These are phyloP conservation scores for Diaporthe sp. DNA, from an alignment of 2,329 filamentous ascomycete species.

Conservation along the genomic window DNA sequence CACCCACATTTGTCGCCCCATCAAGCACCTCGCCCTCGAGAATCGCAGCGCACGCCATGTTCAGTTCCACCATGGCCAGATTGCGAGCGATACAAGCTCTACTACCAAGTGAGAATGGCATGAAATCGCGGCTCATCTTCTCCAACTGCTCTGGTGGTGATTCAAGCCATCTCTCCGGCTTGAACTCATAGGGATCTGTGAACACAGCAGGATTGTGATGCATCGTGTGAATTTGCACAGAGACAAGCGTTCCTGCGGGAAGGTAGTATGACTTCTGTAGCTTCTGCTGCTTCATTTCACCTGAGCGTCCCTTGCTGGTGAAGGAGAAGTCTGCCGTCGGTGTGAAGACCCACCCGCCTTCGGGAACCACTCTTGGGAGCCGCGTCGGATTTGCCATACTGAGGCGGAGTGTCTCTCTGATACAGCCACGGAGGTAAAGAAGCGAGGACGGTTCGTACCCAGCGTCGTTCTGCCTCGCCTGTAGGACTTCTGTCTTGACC, in stretches of 20 bases:
- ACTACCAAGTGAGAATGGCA: constrained; percentile 44
- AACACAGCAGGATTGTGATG: constrained; percentile 46
- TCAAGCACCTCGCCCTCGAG: constrained; percentile 27
- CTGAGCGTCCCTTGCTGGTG: background rate
- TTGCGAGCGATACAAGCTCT: constrained; percentile 45
- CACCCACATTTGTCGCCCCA: constrained; percentile 32
- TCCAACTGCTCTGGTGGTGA: constrained; percentile 33
- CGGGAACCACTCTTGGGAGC: constrained; percentile 37
- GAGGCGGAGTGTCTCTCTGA: constrained; percentile 43
- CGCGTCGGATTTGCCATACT: constrained; percentile 42
- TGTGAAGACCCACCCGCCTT: constrained; percentile 31
- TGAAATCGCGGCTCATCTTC: constrained; percentile 38
- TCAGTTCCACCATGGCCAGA: constrained; percentile 41
- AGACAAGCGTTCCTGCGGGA: constrained; percentile 23
- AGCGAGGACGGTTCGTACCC: constrained; percentile 40
- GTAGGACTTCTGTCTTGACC: constrained; percentile 27
- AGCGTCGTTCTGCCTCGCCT: background rate
- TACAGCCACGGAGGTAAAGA: constrained; percentile 41
- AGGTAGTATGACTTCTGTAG: constrained; percentile 13
- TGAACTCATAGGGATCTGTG: constrained; percentile 40
- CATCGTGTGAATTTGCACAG: constrained; percentile 35
- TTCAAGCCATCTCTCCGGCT: constrained; percentile 44
- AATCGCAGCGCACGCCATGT: constrained; percentile 33
- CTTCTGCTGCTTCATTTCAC: background rate
- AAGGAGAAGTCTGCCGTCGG: constrained; percentile 24